phyloP scores from a whole-genome alignment of 495 filamentous ascomycete species.

The Hypoxylon trugodes region DNA sequence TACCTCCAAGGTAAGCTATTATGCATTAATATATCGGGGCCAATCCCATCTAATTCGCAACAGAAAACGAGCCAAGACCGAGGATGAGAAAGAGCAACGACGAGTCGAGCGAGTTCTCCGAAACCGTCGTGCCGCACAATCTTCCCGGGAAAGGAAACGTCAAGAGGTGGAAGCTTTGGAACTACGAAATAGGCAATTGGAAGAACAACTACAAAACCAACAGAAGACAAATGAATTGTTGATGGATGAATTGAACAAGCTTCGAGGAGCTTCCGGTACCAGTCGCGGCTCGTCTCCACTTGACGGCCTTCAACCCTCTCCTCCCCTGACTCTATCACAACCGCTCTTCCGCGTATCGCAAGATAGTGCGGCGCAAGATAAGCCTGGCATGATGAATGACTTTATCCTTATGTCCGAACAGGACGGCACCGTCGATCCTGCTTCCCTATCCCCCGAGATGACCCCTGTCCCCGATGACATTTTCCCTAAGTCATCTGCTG shows the following conservation, averaged over 20 bases:
- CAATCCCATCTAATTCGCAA: conserved; percentile 1
- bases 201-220: conserved; percentile 68
- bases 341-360: conserved; percentile 57
- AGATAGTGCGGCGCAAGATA: conserved; percentile 43
- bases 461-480: conserved; percentile 54
- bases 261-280: conserved; percentile 64
- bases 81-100: conserved; percentile 98
- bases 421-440: conserved; percentile 61
- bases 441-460: conserved; percentile 61
- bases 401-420: conserved; percentile 47
- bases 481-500: conserved; percentile 28
- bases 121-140: conserved; percentile 95
- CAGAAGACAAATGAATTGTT: conserved; percentile 72
- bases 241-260: conserved; percentile 69
- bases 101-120: conserved; percentile 96
- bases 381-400: conserved; percentile 47
- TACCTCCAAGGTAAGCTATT: conserved; percentile 86
- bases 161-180: conserved; percentile 92
- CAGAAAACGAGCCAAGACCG: conserved; percentile 97
- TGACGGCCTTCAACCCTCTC: conserved; percentile 51
- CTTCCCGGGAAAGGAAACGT: conserved; percentile 93
- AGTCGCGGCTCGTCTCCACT: conserved; percentile 50
- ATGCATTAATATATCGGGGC: not conserved
- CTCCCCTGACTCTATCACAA: conserved; percentile 61
- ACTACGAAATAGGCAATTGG: conserved; percentile 74